Evolutionary conservation across 2,329 filamentous ascomycete species (phyloP).

Genomic region (Raffaelea ambrosiae): DNA sequence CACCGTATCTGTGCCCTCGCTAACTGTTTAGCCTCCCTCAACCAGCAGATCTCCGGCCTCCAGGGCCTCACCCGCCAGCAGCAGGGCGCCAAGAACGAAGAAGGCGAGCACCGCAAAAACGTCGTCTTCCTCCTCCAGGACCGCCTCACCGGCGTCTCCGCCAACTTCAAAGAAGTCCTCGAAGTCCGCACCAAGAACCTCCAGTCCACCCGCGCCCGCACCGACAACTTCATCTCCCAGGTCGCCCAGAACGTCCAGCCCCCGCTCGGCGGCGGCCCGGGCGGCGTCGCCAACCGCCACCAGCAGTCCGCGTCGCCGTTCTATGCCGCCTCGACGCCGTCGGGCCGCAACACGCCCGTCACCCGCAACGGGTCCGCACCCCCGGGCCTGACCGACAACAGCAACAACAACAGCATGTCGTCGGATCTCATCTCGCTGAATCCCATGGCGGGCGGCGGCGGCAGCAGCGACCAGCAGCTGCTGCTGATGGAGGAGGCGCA

Average conservation of each 20-base stretch:
- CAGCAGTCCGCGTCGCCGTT: slow-evolving; percentile 68
- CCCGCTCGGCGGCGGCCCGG: slow-evolving; percentile 12
- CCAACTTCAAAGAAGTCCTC: slow-evolving; percentile 94
- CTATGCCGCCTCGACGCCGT: slow-evolving; percentile 65
- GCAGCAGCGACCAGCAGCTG: slow-evolving; percentile 70
- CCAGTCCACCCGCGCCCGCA: slow-evolving; percentile 82
- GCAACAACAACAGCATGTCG: slow-evolving; percentile 20
- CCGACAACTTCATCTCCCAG: slow-evolving; percentile 92
- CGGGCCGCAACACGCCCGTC: slow-evolving; percentile 12
- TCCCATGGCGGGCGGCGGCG: no score
- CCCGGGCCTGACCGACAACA: slow-evolving; percentile 5
- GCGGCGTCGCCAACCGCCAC: no score
- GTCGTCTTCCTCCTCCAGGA: slow-evolving; percentile 87
- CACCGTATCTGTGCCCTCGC: no score
- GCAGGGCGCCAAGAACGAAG: slow-evolving; percentile 63
- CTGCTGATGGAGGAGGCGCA: slow-evolving; percentile 91
- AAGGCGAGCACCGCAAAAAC: slow-evolving; percentile 97
- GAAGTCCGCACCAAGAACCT: slow-evolving; percentile 98
- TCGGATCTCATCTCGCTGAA: slow-evolving; percentile 77
- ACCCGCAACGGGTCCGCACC: slow-evolving; percentile 8
- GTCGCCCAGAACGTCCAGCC: slow-evolving; percentile 70
- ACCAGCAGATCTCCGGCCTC: slow-evolving; percentile 80
- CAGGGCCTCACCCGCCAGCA: slow-evolving; percentile 68
- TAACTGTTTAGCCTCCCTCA: slow-evolving; percentile 38
- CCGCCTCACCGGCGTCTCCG: slow-evolving; percentile 83